Evolutionary conservation across 1,139 yeast species (phyloP).

Genomic region (Pichia sp.): DNA sequence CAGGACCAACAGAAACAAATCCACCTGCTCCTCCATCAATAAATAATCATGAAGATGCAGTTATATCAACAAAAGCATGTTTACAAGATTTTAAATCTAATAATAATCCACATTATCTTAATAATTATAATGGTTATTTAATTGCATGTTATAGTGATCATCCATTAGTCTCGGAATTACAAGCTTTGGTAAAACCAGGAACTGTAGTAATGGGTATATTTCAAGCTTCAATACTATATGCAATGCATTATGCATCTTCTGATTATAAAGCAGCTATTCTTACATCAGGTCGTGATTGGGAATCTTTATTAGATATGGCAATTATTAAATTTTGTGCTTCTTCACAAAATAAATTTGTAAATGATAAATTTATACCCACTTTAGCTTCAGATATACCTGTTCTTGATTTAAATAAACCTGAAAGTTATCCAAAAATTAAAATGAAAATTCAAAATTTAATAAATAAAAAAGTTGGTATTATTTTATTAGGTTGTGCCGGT

Average conservation of each 20-base stretch:
- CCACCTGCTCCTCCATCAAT: constrained; percentile 58
- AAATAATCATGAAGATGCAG: constrained; percentile 48
- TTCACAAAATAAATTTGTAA: constrained; percentile 16
- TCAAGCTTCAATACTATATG: constrained; percentile 62
- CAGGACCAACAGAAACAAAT: constrained; percentile 44
- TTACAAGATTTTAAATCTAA: constrained; percentile 38
- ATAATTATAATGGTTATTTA: constrained; percentile 56
- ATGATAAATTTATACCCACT: constrained; percentile 35
- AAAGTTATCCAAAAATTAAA: constrained; percentile 34
- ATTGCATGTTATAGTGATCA: constrained; percentile 80
- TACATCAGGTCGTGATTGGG: constrained; percentile 72
- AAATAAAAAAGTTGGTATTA: constrained; percentile 32
- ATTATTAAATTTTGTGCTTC: constrained; percentile 24
- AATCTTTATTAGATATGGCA: constrained; percentile 51
- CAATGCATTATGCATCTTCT: constrained; percentile 38
- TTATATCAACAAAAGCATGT: constrained; percentile 48
- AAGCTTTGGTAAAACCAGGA: constrained; percentile 24
- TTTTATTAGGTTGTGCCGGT: constrained; percentile 67
- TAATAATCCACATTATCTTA: constrained; percentile 24
- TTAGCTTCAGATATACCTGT: constrained; percentile 50
- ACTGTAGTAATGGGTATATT: constrained; percentile 69
- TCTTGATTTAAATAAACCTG: constrained; percentile 37
- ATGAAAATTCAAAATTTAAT: constrained; percentile 32
- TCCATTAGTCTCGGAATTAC: constrained; percentile 54
- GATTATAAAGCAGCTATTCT: constrained; percentile 53